Evolutionary conservation across 1,139 yeast species (phyloP).

Genomic region (Kurtzmaniella quercitrusa): DNA sequence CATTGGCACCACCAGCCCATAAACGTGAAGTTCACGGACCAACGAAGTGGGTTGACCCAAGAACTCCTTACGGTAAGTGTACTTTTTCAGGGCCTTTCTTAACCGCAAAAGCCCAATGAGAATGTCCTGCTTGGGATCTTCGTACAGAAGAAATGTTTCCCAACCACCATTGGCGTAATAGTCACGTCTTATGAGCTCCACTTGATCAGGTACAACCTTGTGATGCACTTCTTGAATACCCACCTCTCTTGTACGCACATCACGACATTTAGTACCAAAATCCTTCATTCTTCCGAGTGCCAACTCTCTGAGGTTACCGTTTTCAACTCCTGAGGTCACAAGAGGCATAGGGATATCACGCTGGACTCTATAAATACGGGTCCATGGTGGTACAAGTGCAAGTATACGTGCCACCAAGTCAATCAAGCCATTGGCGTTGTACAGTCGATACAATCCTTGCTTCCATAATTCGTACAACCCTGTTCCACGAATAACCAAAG

Average conservation of each 20-base stretch:
- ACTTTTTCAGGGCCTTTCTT: slow-evolving; percentile 83
- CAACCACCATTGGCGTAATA: slow-evolving; percentile 98
- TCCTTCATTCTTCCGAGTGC: slow-evolving; percentile 98
- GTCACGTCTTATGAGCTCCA: slow-evolving; percentile 91
- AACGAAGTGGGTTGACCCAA: slow-evolving; percentile 81
- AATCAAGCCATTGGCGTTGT: slow-evolving; percentile 89
- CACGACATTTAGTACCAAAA: slow-evolving; percentile 94
- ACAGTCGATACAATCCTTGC: slow-evolving; percentile 88
- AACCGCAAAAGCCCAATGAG: slow-evolving; percentile 85
- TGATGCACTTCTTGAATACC: slow-evolving; percentile 98
- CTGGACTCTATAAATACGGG: slow-evolving; percentile 96
- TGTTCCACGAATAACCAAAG: slow-evolving; percentile 95
- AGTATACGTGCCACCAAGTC: slow-evolving; percentile 93
- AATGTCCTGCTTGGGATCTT: slow-evolving; percentile 96
- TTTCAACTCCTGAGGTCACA: slow-evolving; percentile 97
- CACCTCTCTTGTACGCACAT: slow-evolving; percentile 97
- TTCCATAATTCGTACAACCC: slow-evolving; percentile 98
- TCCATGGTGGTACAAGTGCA: slow-evolving; percentile 99
- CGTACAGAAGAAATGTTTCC: slow-evolving; percentile 96
- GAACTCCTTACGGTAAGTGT: slow-evolving; percentile 89
- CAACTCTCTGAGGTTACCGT: slow-evolving; percentile 91
- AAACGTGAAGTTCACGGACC: slow-evolving; percentile 94
- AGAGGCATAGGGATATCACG: slow-evolving; percentile 99
- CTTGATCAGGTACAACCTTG: slow-evolving; percentile 95
- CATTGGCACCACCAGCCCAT: slow-evolving; percentile 95